phyloP scores from a whole-genome alignment of 805 yeast species.

The Jamesozyma hellenica region DNA sequence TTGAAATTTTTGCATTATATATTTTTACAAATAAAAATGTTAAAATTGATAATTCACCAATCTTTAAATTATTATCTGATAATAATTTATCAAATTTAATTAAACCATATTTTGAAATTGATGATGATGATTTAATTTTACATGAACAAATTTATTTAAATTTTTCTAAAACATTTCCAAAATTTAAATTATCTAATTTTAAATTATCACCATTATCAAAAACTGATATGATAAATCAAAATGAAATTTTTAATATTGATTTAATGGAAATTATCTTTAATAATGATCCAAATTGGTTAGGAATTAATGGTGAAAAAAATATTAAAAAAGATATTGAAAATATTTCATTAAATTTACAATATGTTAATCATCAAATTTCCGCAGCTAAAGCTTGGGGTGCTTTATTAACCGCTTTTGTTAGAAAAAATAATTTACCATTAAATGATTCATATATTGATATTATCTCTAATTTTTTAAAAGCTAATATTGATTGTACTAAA shows the following conservation, averaged over 20 bases:
- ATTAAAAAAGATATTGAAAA: conserved; percentile 42
- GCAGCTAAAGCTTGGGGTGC: conserved; percentile 75
- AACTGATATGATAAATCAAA: conserved; percentile 41
- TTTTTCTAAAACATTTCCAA: conserved; percentile 43
- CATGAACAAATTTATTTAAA: conserved; percentile 36
- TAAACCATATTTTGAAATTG: conserved; percentile 34
- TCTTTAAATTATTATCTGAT: conserved; percentile 35
- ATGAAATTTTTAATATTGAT: conserved; percentile 47
- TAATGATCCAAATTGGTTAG: conserved; percentile 36
- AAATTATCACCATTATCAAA: conserved; percentile 36
- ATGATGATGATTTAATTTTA: conserved; percentile 37
- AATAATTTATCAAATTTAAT: conserved; percentile 27
- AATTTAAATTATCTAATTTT: conserved; percentile 41
- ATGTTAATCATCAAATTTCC: conserved; percentile 53
- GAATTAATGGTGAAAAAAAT: conserved; percentile 18
- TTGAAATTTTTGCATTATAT: conserved; percentile 66
- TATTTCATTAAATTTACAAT: conserved; percentile 55
- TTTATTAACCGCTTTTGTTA: conserved; percentile 54
- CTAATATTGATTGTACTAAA: conserved; percentile 41
- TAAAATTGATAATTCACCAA: conserved; percentile 33
- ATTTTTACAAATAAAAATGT: conserved; percentile 46
- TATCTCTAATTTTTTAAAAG: conserved; percentile 41
- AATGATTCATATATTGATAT: conserved; percentile 30
- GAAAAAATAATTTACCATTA: conserved; percentile 29
- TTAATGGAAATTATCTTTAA: conserved; percentile 53